Evolutionary conservation across 2,329 filamentous ascomycete species (phyloP).

Genomic region (Teratosphaeria zuluensis): DNA sequence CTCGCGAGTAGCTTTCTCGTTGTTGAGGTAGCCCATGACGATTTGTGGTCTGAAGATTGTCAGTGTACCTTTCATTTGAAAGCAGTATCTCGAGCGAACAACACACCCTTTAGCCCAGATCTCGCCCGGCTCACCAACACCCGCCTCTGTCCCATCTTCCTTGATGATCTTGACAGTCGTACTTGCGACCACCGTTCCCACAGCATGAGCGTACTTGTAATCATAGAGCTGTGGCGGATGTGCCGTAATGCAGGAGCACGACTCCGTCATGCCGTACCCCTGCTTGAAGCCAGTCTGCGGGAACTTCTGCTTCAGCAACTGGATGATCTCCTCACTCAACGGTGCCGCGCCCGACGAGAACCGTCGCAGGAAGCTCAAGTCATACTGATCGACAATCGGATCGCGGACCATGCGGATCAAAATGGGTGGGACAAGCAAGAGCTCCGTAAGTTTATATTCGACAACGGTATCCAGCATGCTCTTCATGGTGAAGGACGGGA

Average conservation of each 20-base stretch:
- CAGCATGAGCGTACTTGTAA: constrained; percentile 49
- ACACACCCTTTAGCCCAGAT: constrained; percentile 22
- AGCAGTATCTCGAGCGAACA: too few species aligned
- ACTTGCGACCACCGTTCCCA: constrained; percentile 47
- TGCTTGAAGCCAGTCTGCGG: constrained; percentile 54
- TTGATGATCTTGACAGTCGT: constrained; percentile 53
- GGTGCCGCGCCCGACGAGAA: constrained; percentile 55
- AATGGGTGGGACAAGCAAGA: constrained; percentile 52
- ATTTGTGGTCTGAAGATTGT: constrained; percentile 22
- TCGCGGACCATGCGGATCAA: constrained; percentile 52
- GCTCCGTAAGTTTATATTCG: constrained; percentile 45
- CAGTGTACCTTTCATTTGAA: too few species aligned
- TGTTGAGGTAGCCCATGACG: constrained; percentile 29
- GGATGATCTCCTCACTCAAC: constrained; percentile 46
- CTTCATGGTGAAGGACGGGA: constrained; percentile 54
- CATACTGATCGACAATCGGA: constrained; percentile 44
- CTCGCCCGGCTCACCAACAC: constrained; percentile 44
- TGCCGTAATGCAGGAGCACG: constrained; percentile 52
- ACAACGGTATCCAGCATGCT: constrained; percentile 45
- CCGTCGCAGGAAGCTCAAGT: constrained; percentile 45
- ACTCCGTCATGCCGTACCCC: constrained; percentile 61
- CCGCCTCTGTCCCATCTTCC: constrained; percentile 45
- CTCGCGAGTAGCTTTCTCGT: constrained; percentile 27
- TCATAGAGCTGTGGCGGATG: constrained; percentile 48
- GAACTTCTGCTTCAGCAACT: constrained; percentile 46